Evolutionary conservation across 768 basidiomycete genomes (phyloP).

Genomic region (Mycena vulgaris): DNA sequence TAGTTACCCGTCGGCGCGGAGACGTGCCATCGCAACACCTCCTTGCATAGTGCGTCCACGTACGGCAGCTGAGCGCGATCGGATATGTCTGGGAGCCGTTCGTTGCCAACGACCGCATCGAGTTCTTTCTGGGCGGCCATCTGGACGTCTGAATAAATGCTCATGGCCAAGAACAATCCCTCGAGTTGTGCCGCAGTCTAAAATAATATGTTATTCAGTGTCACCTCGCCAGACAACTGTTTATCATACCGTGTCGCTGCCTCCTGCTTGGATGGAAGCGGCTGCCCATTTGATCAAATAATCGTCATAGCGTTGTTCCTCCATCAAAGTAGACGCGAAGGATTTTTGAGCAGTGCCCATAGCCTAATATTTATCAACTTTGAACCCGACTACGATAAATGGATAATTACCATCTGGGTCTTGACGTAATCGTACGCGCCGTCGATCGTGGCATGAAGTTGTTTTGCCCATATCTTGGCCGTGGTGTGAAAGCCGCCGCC

Average conservation of each 20-base stretch:
- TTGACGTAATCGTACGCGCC: constrained; percentile 4
- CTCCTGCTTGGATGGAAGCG: constrained; percentile 23
- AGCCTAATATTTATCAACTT: constrained; percentile 10
- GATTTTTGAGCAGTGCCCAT: constrained; percentile 15
- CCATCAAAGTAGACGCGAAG: constrained; percentile 17
- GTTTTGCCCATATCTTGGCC: constrained; percentile 15
- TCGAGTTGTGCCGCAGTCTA: constrained; percentile 14
- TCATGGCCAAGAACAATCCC: constrained; percentile 37
- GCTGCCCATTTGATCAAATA: constrained; percentile 30
- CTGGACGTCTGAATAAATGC: constrained; percentile 51
- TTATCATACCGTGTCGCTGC: constrained; percentile 25
- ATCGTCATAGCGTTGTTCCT: constrained; percentile 5
- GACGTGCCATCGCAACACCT: constrained; percentile 38
- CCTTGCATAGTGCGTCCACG: constrained; percentile 40
- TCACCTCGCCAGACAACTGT: background rate
- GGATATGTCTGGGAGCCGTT: constrained; percentile 39
- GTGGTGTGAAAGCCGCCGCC: constrained; percentile 18
- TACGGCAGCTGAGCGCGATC: constrained; percentile 39
- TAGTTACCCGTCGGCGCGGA: constrained; percentile 34
- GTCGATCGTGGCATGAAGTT: constrained; percentile 8
- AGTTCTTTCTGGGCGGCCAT: constrained; percentile 51
- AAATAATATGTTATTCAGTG: background rate
- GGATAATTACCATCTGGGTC: background rate
- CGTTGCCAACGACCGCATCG: constrained; percentile 51
- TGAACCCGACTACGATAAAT: constrained; percentile 1